A percentile compares a stretch with the other conserved stretches of the same genome.
phyloP scores from a whole-genome alignment of 805 yeast species.

The Ogataea trehalophila region DNA sequence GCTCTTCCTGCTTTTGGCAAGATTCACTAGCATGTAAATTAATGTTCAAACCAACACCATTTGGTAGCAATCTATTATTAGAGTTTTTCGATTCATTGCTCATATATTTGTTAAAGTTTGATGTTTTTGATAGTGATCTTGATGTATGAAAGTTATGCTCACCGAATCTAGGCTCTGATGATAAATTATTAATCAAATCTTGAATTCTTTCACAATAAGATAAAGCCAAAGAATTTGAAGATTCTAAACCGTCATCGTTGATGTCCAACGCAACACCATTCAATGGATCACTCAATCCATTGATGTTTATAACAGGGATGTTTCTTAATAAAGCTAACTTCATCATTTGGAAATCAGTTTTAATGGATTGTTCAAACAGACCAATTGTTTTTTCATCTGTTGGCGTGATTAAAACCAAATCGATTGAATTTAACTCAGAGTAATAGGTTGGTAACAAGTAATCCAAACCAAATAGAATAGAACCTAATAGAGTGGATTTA shows the following conservation, averaged over 20 bases:
- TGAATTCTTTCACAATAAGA: slow-evolving; percentile 12
- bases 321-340: slow-evolving; percentile 18
- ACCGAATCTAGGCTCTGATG: slow-evolving; percentile 4
- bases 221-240: slow-evolving; percentile 5
- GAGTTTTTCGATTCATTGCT: slow-evolving; percentile 9
- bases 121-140: slow-evolving; percentile 6
- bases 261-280: slow-evolving; percentile 3
- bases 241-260: slow-evolving; percentile 11
- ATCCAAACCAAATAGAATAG: slow-evolving; percentile 38
- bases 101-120: slow-evolving; percentile 4
- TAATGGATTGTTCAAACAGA: slow-evolving; percentile 23
- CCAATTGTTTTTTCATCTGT: slow-evolving; percentile 41
- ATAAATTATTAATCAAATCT: slow-evolving; percentile 8
- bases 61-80: slow-evolving; percentile 36
- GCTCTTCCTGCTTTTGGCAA: slow-evolving; percentile 38
- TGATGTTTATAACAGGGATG: slow-evolving; percentile 21
- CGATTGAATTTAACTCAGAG: slow-evolving; percentile 32
- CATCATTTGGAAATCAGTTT: slow-evolving; percentile 16
- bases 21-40: slow-evolving; percentile 31
- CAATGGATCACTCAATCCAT: slow-evolving; percentile 4
- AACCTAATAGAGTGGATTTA: slow-evolving; percentile 42
- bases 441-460: slow-evolving; percentile 38
- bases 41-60: slow-evolving; percentile 43
- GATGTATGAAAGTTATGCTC: slow-evolving; percentile 20
- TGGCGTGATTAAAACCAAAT: slow-evolving; percentile 43